A percentile compares a stretch with the other conserved stretches of the same genome.
Evolutionary conservation across 2,329 filamentous ascomycete species (phyloP).

Genomic region (Ilyonectria mors-panacis): DNA sequence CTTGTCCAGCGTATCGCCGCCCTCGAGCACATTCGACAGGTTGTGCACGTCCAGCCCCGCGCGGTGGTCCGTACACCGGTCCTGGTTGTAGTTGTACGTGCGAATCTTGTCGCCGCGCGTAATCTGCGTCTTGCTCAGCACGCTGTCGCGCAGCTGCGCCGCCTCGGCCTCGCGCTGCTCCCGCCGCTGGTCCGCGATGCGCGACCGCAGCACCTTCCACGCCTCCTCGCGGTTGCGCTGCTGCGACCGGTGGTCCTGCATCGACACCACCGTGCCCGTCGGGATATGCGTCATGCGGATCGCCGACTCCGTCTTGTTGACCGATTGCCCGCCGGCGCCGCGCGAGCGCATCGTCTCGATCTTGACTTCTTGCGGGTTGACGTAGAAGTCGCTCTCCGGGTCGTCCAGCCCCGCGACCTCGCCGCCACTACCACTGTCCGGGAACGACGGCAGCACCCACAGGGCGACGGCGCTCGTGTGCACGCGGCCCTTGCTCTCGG

Average conservation of each 20-base stretch:
- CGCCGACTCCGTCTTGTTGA: slow-evolving; percentile 98
- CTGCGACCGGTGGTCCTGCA: slow-evolving; percentile 95
- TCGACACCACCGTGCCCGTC: slow-evolving; percentile 87
- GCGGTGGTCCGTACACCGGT: slow-evolving; percentile 90
- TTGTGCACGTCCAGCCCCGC: slow-evolving; percentile 86
- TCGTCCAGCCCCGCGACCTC: slow-evolving; percentile 79
- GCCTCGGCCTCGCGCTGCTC: slow-evolving; percentile 89
- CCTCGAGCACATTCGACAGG: slow-evolving; percentile 83
- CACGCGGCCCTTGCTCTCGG: slow-evolving; percentile 90
- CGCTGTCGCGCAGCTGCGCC: slow-evolving; percentile 80
- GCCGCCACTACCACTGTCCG: slow-evolving; percentile 64
- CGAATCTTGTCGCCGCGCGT: slow-evolving; percentile 94
- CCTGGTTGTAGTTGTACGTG: slow-evolving; percentile 85
- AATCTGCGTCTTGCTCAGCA: slow-evolving; percentile 84
- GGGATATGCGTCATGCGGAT: slow-evolving; percentile 93
- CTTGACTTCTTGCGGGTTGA: slow-evolving; percentile 86
- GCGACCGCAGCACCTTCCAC: slow-evolving; percentile 87
- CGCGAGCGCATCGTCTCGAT: slow-evolving; percentile 92
- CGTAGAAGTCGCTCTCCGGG: slow-evolving; percentile 91
- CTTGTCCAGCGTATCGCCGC: slow-evolving; percentile 78
- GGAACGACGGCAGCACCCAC: slow-evolving; percentile 90
- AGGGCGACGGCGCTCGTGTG: slow-evolving; percentile 95
- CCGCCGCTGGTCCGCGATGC: slow-evolving; percentile 83
- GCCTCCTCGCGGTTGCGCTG: slow-evolving; percentile 89
- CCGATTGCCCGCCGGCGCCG: slow-evolving; percentile 95